A percentile compares a stretch with the other conserved stretches of the same genome.
phyloP scores from a whole-genome alignment of 2,329 filamentous ascomycete genomes.

The Pseudocercospora eumusae region DNA sequence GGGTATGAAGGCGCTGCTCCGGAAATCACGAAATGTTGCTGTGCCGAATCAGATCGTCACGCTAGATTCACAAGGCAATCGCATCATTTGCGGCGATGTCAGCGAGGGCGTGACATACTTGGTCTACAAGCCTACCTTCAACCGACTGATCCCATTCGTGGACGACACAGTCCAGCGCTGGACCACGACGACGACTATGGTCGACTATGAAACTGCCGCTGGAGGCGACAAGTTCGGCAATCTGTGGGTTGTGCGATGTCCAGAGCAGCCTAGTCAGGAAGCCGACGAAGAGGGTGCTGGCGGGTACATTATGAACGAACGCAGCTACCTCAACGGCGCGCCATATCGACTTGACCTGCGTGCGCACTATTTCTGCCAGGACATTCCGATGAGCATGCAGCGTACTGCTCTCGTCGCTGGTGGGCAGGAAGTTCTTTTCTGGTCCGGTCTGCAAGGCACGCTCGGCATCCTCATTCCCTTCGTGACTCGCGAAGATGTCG shows the following conservation, averaged over 20 bases:
- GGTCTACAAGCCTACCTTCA: constrained; percentile 89
- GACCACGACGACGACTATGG: constrained; percentile 89
- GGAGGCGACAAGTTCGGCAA: constrained; percentile 99
- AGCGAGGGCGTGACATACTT: constrained; percentile 89
- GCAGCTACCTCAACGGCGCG: constrained; percentile 85
- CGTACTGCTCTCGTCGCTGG: constrained; percentile 89
- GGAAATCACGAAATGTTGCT: constrained; percentile 63
- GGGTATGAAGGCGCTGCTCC: constrained; percentile 86
- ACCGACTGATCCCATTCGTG: constrained; percentile 87
- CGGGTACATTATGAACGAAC: constrained; percentile 85
- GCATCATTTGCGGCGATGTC: constrained; percentile 89
- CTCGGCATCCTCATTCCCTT: constrained; percentile 93
- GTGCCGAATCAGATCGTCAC: constrained; percentile 71
- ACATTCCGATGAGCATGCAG: constrained; percentile 86
- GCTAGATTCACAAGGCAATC: constrained; percentile 84
- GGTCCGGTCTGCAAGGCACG: constrained; percentile 92
- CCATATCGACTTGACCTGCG: constrained; percentile 82
- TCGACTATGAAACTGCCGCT: constrained; percentile 94
- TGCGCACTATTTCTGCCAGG: constrained; percentile 86
- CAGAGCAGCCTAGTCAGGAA: constrained; percentile 80
- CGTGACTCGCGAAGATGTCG: constrained; percentile 84
- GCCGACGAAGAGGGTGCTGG: constrained; percentile 91
- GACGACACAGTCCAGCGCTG: constrained; percentile 88
- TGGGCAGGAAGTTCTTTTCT: constrained; percentile 86
- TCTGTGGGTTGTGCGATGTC: constrained; percentile 86